These are phyloP conservation scores for Eucalyptus dawsonii DNA, from an alignment of 345 rosid species.

Conservation along the genomic window DNA sequence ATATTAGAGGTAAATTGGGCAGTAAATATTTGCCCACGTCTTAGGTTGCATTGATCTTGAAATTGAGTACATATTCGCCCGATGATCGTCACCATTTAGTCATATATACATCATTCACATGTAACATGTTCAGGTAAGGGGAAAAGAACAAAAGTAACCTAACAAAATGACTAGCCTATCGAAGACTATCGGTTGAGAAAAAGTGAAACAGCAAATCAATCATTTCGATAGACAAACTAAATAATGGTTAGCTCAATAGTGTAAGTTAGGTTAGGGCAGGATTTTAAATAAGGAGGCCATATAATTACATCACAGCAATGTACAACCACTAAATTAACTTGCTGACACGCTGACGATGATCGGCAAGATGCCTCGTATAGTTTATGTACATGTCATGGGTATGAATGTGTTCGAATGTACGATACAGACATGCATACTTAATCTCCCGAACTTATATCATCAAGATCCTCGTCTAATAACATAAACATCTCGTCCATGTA, in stretches of 20 bases:
- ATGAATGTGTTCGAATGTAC: neutral
- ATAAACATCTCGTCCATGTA: conserved; percentile 34
- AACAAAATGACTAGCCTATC: neutral
- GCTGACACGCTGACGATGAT: neutral
- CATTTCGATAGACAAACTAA: neutral
- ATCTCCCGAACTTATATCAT: conserved; percentile 12
- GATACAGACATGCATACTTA: neutral
- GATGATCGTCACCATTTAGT: neutral
- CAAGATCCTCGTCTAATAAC: conserved; percentile 22
- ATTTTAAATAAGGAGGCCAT: neutral
- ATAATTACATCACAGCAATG: neutral
- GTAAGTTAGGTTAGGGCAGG: neutral
- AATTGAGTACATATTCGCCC: neutral
- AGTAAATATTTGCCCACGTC: neutral
- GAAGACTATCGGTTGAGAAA: neutral
- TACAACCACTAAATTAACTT: neutral
- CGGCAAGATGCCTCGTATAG: neutral
- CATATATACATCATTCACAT: neutral
- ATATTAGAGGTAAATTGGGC: neutral
- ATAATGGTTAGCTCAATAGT: neutral
- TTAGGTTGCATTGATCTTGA: neutral
- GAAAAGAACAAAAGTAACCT: neutral
- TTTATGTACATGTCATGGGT: neutral
- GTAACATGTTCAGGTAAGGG: neutral
- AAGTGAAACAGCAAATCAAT: neutral